These are phyloP conservation scores for Trametes punicea DNA, from an alignment of 768 basidiomycete genomes.

Conservation along the genomic window DNA sequence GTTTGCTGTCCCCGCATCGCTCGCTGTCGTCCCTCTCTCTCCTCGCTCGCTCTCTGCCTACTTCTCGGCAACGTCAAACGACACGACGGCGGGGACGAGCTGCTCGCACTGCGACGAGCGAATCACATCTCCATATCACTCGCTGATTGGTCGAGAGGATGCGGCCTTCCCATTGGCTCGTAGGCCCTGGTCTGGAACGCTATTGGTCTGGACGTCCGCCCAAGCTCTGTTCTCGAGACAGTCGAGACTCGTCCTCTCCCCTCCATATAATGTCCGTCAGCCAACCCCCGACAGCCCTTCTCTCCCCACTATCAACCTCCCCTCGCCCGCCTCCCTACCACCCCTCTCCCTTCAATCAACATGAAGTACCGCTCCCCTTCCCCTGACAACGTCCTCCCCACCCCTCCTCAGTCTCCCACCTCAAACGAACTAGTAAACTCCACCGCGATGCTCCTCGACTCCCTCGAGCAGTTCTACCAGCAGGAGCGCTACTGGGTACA, in stretches of 20 bases:
- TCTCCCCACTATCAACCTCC: slow-evolving; percentile 29
- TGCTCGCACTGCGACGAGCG: neutral
- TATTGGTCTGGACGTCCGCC: slow-evolving; percentile 26
- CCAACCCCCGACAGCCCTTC: slow-evolving; percentile 17
- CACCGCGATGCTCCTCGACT: slow-evolving; percentile 59
- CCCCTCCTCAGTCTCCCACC: slow-evolving; percentile 32
- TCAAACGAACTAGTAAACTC: slow-evolving; percentile 22
- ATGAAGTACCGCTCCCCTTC: slow-evolving; percentile 25
- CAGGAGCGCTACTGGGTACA: slow-evolving; percentile 71
- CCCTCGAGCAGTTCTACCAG: slow-evolving; percentile 64
- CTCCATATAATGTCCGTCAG: slow-evolving; percentile 22
- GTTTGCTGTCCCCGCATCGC: neutral
- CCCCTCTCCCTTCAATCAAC: slow-evolving; percentile 7
- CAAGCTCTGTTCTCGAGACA: slow-evolving; percentile 23
- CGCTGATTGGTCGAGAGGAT: slow-evolving; percentile 22
- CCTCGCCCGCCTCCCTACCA: neutral
- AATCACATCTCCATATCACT: slow-evolving; percentile 6
- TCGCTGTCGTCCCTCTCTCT: neutral
- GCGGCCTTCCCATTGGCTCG: slow-evolving; percentile 25
- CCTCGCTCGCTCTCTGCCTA: neutral
- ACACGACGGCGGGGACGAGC: neutral
- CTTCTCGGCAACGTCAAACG: neutral
- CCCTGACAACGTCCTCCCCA: slow-evolving; percentile 27
- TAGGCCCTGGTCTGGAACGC: slow-evolving; percentile 20
- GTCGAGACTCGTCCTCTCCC: slow-evolving; percentile 26